Evolutionary conservation across 208 protist species (phyloP).

Genomic region (Crithidia thermophila): DNA sequence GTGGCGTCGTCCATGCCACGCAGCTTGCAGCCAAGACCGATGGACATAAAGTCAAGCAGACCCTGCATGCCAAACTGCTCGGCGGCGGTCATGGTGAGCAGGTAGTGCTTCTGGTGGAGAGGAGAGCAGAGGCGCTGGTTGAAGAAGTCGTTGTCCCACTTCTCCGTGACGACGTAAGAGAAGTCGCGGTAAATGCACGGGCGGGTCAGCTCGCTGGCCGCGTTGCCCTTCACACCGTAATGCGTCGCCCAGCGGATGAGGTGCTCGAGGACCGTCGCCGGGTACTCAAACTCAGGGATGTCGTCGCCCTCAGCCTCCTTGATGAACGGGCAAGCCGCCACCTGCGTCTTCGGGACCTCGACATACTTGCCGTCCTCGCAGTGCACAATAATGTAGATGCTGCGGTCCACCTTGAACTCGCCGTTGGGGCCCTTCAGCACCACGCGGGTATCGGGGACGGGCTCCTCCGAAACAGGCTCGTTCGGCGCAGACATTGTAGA

Average conservation of each 20-base stretch:
- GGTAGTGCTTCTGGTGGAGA: conserved; percentile 51
- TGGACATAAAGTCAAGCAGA: conserved; percentile 71
- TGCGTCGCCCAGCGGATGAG: conserved; percentile 63
- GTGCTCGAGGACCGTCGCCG: conserved; percentile 57
- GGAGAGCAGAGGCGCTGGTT: conserved; percentile 42
- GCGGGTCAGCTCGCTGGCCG: conserved; percentile 46
- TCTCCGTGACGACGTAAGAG: conserved; percentile 52
- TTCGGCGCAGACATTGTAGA: conserved; percentile 14
- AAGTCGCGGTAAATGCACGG: conserved; percentile 82
- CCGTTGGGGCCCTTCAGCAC: conserved; percentile 41
- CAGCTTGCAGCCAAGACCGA: conserved; percentile 77
- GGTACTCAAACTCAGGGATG: conserved; percentile 57
- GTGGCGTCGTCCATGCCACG: conserved; percentile 56
- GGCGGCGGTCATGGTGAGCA: conserved; percentile 71
- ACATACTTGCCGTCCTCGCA: conserved; percentile 69
- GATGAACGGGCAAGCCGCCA: conserved; percentile 56
- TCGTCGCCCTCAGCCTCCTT: conserved; percentile 25
- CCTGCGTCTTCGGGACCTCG: conserved; percentile 40
- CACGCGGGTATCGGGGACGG: conserved; percentile 26
- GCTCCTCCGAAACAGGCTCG: too few species aligned
- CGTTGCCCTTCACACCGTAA: conserved; percentile 57
- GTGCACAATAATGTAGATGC: conserved; percentile 40
- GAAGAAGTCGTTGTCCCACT: conserved; percentile 79
- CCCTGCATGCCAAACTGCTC: conserved; percentile 75
- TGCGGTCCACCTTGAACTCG: conserved; percentile 37